A percentile compares a stretch with the other conserved stretches of the same genome.
Conservation (phyloP, 768 basidiomycete genomes). For the Amanita subjunquillea region DNA sequence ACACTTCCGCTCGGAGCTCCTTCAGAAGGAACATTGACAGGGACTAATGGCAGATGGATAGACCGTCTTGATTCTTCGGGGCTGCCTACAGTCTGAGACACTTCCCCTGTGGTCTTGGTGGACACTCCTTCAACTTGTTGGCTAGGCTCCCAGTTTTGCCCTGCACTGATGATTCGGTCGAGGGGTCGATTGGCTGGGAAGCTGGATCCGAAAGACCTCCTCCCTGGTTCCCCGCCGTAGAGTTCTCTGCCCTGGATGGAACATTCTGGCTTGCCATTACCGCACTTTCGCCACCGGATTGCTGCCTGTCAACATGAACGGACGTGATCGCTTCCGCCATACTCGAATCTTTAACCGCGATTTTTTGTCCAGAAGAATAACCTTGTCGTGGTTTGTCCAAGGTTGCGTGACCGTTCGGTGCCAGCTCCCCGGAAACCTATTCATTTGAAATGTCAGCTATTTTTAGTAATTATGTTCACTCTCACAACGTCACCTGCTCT, state of each 20-base stretch:
- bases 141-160: not conserved
- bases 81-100: not conserved
- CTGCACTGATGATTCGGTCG: not conserved
- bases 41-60: not conserved
- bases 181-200: not conserved
- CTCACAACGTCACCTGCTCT: constrained; percentile 2
- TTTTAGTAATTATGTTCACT: not conserved
- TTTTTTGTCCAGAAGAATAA: not conserved
- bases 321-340: not conserved
- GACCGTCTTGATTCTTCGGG: not conserved
- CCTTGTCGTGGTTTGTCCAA: not conserved
- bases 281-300: not conserved
- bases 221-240: not conserved
- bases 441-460: not conserved
- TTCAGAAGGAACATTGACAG: constrained; percentile 2
- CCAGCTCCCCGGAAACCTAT: not conserved
- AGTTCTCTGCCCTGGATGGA: not conserved
- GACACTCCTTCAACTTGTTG: not conserved
- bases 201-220: not conserved
- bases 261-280: not conserved
- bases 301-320: constrained; percentile 1
- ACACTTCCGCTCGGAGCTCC: not conserved
- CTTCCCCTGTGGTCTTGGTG: not conserved
- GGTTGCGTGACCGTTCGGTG: not conserved
- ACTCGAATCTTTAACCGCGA: not conserved